Evolutionary conservation across 345 rosid species (phyloP).

Genomic region (Corchorus olitorius): DNA sequence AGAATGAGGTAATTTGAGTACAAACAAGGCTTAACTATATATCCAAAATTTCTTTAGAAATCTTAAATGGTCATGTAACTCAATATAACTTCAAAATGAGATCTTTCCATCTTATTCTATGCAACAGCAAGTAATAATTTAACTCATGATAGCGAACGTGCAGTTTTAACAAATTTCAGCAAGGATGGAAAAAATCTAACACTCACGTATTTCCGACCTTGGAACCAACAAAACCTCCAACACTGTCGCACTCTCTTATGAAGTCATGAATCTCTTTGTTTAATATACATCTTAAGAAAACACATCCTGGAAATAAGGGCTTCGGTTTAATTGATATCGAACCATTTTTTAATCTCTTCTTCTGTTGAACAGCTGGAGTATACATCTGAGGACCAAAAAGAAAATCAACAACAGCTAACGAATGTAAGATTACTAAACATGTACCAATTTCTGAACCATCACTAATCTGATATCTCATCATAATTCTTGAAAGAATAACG

Average conservation of each 20-base stretch:
- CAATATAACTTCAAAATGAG: neutral
- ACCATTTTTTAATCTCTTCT: slow-evolving; percentile 73
- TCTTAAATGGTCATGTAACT: neutral
- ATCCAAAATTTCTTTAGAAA: slow-evolving; percentile 9
- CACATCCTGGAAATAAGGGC: slow-evolving; percentile 73
- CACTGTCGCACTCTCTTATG: slow-evolving; percentile 65
- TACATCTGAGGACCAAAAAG: slow-evolving; percentile 56
- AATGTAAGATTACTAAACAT: neutral
- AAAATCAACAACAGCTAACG: neutral
- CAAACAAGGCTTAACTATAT: neutral
- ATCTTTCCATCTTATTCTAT: neutral
- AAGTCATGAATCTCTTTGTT: slow-evolving; percentile 87
- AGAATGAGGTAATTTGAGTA: neutral
- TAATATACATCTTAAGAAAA: slow-evolving; percentile 71
- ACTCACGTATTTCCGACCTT: slow-evolving; percentile 85
- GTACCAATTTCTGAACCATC: neutral
- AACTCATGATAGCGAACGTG: neutral
- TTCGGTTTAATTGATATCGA: slow-evolving; percentile 58
- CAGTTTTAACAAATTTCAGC: neutral
- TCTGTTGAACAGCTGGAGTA: slow-evolving; percentile 70
- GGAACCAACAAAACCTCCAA: slow-evolving; percentile 84
- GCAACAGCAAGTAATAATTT: neutral
- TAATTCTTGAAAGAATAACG: neutral
- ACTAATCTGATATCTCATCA: neutral
- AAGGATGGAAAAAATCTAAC: neutral